phyloP scores from a whole-genome alignment of 2,329 filamentous ascomycete species.

The Hypoxylon sp. region DNA sequence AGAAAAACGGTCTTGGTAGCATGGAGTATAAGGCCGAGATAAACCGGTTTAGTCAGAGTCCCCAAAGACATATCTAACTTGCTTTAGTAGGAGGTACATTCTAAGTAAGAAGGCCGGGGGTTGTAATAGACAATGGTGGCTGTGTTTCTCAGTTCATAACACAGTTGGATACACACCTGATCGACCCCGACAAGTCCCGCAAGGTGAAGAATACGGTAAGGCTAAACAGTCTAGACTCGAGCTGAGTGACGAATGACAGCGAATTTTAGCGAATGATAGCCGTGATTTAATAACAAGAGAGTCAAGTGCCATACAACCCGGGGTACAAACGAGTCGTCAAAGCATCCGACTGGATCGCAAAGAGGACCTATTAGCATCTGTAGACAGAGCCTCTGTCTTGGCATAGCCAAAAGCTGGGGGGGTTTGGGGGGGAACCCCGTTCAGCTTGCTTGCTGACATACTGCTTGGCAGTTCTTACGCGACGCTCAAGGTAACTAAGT shows the following conservation, averaged over 20 bases:
- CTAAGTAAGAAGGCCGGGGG: slow-evolving; percentile 3
- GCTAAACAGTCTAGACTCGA: slow-evolving; percentile 36
- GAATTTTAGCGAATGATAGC: not conserved
- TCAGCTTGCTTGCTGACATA: slow-evolving; percentile 39
- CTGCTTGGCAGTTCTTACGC: slow-evolving; percentile 39
- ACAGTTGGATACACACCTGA: slow-evolving; percentile 25
- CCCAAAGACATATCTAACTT: slow-evolving; percentile 20
- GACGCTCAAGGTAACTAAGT: slow-evolving; percentile 20
- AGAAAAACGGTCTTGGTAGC: slow-evolving; percentile 3
- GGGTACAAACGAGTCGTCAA: slow-evolving; percentile 47
- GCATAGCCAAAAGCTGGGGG: slow-evolving; percentile 35
- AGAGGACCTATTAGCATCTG: slow-evolving; percentile 37
- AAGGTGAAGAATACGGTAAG: slow-evolving; percentile 40
- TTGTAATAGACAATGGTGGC: slow-evolving; percentile 10
- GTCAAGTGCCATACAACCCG: slow-evolving; percentile 39
- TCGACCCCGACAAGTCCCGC: slow-evolving; percentile 2
- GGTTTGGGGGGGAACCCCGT: slow-evolving; percentile 14
- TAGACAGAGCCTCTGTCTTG: slow-evolving; percentile 46
- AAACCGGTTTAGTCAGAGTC: slow-evolving; percentile 19
- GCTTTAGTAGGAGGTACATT: slow-evolving; percentile 12
- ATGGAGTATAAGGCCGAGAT: slow-evolving; percentile 24
- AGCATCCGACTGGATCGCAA: slow-evolving; percentile 51
- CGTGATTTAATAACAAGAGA: slow-evolving; percentile 21
- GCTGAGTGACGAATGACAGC: slow-evolving; percentile 24
- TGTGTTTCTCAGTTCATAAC: slow-evolving; percentile 20